Evolutionary conservation across 192 early-diverging fungal genomes (phyloP).

Genomic region (Backusella westeae): DNA sequence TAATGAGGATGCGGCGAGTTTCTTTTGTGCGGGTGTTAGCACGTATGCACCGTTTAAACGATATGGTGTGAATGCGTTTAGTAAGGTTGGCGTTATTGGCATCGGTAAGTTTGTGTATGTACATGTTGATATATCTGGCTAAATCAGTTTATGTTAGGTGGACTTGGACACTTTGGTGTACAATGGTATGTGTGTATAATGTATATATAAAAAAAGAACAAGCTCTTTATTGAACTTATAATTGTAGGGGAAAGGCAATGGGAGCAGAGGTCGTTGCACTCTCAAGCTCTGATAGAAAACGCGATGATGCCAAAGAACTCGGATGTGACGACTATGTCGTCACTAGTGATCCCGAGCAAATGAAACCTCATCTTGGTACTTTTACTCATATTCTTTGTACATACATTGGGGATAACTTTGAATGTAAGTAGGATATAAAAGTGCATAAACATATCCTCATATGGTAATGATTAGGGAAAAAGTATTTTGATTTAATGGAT

Average conservation of each 20-base stretch:
- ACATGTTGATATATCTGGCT: neutral
- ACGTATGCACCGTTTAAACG: conserved; percentile 54
- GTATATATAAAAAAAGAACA: neutral
- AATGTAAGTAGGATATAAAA: conserved; percentile 4
- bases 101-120: neutral
- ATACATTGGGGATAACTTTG: conserved; percentile 7
- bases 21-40: conserved; percentile 73
- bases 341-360: conserved; percentile 10
- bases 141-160: conserved; percentile 41
- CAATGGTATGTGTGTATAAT: conserved; percentile 37
- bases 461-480: neutral
- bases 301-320: conserved; percentile 53
- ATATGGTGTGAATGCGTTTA: conserved; percentile 39
- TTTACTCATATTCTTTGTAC: conserved; percentile 35
- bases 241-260: conserved; percentile 30
- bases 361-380: neutral
- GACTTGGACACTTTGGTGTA: conserved; percentile 63
- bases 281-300: conserved; percentile 55
- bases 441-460: no score
- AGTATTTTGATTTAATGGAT: conserved; percentile 5
- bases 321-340: conserved; percentile 47
- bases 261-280: conserved; percentile 56
- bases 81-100: conserved; percentile 47
- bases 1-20: conserved; percentile 59
- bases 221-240: neutral